phyloP scores from a whole-genome alignment of 164 flowering plant species.

The Vitis amurensis region DNA sequence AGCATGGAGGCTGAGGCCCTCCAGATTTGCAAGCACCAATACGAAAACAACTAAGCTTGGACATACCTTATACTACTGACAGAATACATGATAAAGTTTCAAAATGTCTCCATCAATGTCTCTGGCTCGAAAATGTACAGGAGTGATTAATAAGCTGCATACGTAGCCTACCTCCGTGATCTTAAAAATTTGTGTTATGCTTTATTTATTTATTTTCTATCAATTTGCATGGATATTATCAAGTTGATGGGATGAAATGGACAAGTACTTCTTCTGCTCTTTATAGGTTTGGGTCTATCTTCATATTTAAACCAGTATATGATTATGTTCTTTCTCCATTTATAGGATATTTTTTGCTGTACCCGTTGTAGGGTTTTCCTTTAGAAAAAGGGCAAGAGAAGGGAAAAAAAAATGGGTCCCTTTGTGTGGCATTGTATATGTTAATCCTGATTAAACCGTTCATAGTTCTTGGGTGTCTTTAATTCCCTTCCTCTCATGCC shows the following conservation, averaged over 20 bases:
- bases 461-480: too few relatives aligned
- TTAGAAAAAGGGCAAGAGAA: too few relatives aligned
- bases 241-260: neutral
- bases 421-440: too few relatives aligned
- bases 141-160: slow-evolving; percentile 31
- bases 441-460: too few relatives aligned
- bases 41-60: slow-evolving; percentile 40
- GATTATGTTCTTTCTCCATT: too few relatives aligned
- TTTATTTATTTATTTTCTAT: neutral
- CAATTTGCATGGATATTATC: neutral
- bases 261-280: neutral
- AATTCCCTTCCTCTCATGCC: too few relatives aligned
- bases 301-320: too few relatives aligned
- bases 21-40: slow-evolving; percentile 18
- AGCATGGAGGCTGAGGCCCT: slow-evolving; percentile 22
- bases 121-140: slow-evolving; percentile 14
- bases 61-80: slow-evolving; percentile 20
- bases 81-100: slow-evolving; percentile 10
- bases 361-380: too few relatives aligned
- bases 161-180: slow-evolving; percentile 42
- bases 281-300: neutral
- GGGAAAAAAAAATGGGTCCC: too few relatives aligned
- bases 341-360: too few relatives aligned
- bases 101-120: slow-evolving; percentile 21
- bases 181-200: slow-evolving; percentile 10